These are phyloP conservation scores for Begonia loranthoides DNA, from an alignment of 306 rosid genomes.

Conservation along the genomic window DNA sequence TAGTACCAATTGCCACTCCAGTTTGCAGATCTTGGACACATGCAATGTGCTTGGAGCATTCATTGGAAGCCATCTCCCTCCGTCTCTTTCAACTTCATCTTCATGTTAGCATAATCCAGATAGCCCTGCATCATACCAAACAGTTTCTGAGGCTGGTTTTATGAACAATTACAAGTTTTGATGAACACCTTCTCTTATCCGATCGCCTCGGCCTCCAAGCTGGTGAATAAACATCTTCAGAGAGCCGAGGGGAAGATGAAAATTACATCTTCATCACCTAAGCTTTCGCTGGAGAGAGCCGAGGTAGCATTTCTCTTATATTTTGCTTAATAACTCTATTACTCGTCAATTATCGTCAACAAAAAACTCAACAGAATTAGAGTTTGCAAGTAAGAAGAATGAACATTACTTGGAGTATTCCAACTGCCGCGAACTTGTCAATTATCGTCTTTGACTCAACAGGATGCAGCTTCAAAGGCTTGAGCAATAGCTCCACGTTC, in stretches of 20 bases:
- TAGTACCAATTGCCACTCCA: background rate
- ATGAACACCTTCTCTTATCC: no score
- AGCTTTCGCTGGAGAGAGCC: background rate
- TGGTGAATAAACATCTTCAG: no score
- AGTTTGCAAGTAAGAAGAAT: slow-evolving; percentile 1
- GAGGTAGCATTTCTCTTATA: no score
- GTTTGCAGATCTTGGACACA: background rate
- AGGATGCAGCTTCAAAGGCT: slow-evolving; percentile 43
- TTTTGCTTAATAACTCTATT: background rate
- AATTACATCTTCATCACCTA: background rate
- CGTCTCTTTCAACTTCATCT: slow-evolving; percentile 14
- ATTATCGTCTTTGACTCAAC: slow-evolving; percentile 35
- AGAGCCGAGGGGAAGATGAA: background rate
- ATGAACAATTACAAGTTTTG: background rate
- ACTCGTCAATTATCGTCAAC: background rate
- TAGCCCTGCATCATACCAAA: slow-evolving; percentile 36
- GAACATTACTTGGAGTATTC: slow-evolving; percentile 66
- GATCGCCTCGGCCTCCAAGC: no score
- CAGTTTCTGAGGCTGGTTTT: background rate
- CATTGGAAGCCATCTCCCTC: slow-evolving; percentile 15
- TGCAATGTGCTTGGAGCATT: slow-evolving; percentile 4
- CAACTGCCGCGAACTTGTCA: slow-evolving; percentile 93
- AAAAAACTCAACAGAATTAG: background rate
- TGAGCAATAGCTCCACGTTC: slow-evolving; percentile 50
- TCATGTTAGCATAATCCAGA: slow-evolving; percentile 59